Evolutionary conservation across 73 alveolate genomes (phyloP).

Genomic region (Effrenium voratum): DNA sequence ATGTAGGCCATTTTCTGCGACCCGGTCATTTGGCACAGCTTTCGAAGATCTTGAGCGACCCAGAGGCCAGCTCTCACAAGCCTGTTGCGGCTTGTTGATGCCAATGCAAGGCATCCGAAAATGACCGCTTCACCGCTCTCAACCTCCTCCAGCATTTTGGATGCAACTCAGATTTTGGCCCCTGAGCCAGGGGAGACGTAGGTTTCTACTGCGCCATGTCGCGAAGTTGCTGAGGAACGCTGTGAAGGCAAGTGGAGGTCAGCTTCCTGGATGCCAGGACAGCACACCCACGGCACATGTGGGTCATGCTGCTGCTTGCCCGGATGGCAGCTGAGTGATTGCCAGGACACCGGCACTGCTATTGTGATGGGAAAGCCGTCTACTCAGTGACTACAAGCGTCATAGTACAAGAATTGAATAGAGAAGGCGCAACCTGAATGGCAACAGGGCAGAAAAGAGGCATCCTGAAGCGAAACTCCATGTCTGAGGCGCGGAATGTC

Average conservation of each 20-base stretch:
- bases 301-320: neutral
- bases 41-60: slow-evolving; percentile 72
- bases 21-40: slow-evolving; percentile 87
- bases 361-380: slow-evolving; percentile 78
- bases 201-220: no score
- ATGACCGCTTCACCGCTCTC: slow-evolving; percentile 90
- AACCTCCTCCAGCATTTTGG: slow-evolving; percentile 55
- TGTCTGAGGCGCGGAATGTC: slow-evolving; percentile 77
- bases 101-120: slow-evolving; percentile 40
- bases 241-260: slow-evolving; percentile 81
- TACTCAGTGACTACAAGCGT: no score
- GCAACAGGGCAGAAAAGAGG: neutral
- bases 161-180: no score
- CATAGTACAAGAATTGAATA: no score
- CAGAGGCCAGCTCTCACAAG: slow-evolving; percentile 19
- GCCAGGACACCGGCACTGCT: slow-evolving; percentile 90
- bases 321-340: neutral
- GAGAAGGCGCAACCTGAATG: no score
- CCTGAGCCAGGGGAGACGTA: no score
- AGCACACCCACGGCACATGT: neutral
- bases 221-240: slow-evolving; percentile 39
- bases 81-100: neutral
- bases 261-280: slow-evolving; percentile 91
- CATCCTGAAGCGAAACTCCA: neutral
- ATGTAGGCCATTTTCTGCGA: slow-evolving; percentile 69